These are phyloP conservation scores for Barnettozyma vustinii DNA, from an alignment of 805 yeast genomes.

Conservation along the genomic window DNA sequence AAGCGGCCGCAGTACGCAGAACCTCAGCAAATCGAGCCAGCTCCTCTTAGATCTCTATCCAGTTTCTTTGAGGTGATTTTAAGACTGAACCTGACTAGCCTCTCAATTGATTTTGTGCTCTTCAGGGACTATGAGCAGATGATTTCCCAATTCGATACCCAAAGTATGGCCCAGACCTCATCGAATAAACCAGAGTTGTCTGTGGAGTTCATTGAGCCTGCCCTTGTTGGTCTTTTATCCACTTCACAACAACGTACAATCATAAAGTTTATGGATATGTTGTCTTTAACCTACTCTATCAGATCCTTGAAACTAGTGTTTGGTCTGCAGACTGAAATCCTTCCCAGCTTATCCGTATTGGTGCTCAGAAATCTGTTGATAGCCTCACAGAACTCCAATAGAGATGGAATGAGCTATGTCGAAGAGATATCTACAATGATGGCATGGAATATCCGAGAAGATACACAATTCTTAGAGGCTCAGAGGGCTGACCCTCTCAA, in stretches of 20 bases:
- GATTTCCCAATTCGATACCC: not conserved
- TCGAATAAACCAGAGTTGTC: not conserved
- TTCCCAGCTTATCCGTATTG: slow-evolving; percentile 6
- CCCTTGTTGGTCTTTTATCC: slow-evolving; percentile 14
- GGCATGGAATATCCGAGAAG: slow-evolving; percentile 22
- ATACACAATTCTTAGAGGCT: slow-evolving; percentile 4
- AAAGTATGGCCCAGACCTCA: not conserved
- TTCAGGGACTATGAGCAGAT: not conserved
- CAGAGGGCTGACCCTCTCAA: not conserved
- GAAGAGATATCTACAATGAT: slow-evolving; percentile 11
- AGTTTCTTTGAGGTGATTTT: not conserved
- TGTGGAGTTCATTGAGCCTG: slow-evolving; percentile 9
- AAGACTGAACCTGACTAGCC: not conserved
- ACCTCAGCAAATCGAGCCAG: not conserved
- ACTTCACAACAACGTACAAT: not conserved
- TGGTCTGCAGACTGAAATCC: slow-evolving; percentile 20
- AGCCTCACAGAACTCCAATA: not conserved
- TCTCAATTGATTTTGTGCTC: not conserved
- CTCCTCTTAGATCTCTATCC: not conserved
- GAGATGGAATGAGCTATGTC: not conserved
- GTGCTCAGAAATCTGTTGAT: not conserved
- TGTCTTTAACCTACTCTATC: slow-evolving; percentile 3
- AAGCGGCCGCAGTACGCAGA: not conserved
- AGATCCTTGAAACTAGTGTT: slow-evolving; percentile 12
- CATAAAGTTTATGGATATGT: not conserved